Evolutionary conservation across 768 basidiomycete species (phyloP).

Genomic region (Hydnomerulius pinastri): DNA sequence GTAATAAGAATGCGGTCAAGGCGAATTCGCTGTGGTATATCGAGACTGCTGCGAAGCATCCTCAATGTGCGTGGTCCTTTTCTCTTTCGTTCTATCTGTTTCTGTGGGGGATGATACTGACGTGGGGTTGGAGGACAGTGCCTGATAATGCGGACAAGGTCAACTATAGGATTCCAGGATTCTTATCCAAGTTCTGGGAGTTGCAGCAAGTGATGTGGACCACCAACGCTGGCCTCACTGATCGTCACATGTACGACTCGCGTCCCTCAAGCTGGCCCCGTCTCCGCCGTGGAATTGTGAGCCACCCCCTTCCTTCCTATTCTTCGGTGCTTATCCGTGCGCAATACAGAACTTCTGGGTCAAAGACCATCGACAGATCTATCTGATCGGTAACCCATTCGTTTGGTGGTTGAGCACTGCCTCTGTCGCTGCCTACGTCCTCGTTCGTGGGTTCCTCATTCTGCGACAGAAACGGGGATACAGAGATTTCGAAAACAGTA

Average conservation of each 20-base stretch:
- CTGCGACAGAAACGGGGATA: slow-evolving; percentile 90
- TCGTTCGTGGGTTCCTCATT: slow-evolving; percentile 75
- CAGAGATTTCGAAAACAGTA: slow-evolving; percentile 90
- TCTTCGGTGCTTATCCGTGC: slow-evolving; percentile 5
- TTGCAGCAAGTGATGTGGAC: slow-evolving; percentile 95
- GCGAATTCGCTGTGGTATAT: slow-evolving; percentile 93
- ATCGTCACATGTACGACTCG: slow-evolving; percentile 93
- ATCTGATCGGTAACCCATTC: slow-evolving; percentile 92
- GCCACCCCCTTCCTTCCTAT: slow-evolving; percentile 29
- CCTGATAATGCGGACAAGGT: slow-evolving; percentile 71
- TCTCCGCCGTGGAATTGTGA: slow-evolving; percentile 88
- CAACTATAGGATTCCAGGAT: slow-evolving; percentile 89
- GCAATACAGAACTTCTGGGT: slow-evolving; percentile 91
- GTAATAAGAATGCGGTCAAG: slow-evolving; percentile 94
- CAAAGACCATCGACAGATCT: slow-evolving; percentile 93
- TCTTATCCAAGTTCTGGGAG: slow-evolving; percentile 89
- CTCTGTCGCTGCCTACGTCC: slow-evolving; percentile 66
- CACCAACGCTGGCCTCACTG: slow-evolving; percentile 94
- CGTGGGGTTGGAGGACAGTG: slow-evolving; percentile 45
- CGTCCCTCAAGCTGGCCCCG: slow-evolving; percentile 92
- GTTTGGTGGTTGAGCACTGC: slow-evolving; percentile 88
- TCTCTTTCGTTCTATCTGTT: background rate
- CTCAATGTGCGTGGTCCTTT: slow-evolving; percentile 53
- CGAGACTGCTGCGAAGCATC: slow-evolving; percentile 77
- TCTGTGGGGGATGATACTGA: background rate